phyloP scores from a whole-genome alignment of 345 rosid species.

The Erysimum cheiranthoides region DNA sequence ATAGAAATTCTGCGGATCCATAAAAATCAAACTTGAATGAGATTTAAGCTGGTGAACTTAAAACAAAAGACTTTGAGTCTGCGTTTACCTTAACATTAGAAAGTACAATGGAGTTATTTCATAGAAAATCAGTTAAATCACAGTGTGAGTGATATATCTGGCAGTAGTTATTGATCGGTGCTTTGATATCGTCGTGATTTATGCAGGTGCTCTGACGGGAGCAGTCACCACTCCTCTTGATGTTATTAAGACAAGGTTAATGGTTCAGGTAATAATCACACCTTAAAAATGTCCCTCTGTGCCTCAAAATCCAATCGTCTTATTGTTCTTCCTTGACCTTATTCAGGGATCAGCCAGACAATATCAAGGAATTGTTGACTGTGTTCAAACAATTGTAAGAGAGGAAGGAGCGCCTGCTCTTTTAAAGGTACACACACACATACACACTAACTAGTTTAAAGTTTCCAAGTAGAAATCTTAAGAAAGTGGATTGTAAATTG shows the following conservation, averaged over 20 bases:
- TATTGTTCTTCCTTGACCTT: neutral
- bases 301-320: neutral
- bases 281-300: conserved; percentile 16
- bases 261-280: conserved; percentile 77
- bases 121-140: neutral
- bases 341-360: conserved; percentile 80
- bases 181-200: conserved; percentile 2
- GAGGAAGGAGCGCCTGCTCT: conserved; percentile 95
- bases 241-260: conserved; percentile 94
- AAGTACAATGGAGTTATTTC: conserved; percentile 22
- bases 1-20: neutral
- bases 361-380: conserved; percentile 81
- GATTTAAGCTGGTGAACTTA: neutral
- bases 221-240: conserved; percentile 98
- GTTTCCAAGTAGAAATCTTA: conserved; percentile 1
- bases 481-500: neutral
- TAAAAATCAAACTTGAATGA: neutral
- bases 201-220: conserved; percentile 90
- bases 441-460: neutral
- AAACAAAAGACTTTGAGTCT: neutral
- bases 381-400: conserved; percentile 78
- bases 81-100: neutral
- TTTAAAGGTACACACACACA: conserved; percentile 62
- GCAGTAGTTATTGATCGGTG: neutral
- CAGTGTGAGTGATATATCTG: neutral